Base-by-base conservation (phyloP, 768 basidiomycete species). In the Lentinula sp. region DNA sequence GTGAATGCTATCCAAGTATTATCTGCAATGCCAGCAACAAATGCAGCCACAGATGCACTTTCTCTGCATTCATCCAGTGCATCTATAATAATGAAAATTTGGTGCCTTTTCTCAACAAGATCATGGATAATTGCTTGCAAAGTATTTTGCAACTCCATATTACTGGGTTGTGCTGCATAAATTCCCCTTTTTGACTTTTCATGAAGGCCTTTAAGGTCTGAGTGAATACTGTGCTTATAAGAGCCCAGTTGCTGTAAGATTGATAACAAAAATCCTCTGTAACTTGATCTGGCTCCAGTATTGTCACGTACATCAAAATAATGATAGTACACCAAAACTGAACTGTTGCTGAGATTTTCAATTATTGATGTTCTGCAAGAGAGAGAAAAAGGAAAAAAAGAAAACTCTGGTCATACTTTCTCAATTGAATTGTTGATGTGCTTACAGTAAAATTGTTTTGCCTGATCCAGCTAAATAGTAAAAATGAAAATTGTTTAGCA, bases 231-330 rank as follows among this genome's bases (percentile, higher is more conserved):
- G 28, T 37, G 18, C 6, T 36, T 18, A 1, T 20, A 6, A 41
- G 23, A 5, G 16, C 50, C 50, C 9, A 55, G 8, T 41, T 55
- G 54, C n/a, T 8, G 8, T 8, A 55, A 7, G n/a, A 55, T 2
- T 12, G 54, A 55, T 41, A 32, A 55, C 16, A 55, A 18, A 10
- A 55, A 18, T 13, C 36, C 54, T 37, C 37, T 10, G 16, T n/a
- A 55, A 4, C 12, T 55, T n/a, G 35, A 55, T 39, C 16, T 55
- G 13, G 6, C 12, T 10, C 41, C 41, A 39, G 54, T n/a, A 20
- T 55, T 55, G 23, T 55, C 54, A 55, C 54, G 41, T n/a, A 13
- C n/a, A 41, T 55, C 54, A 55, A 55, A 55, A n/a, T 55, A 55
- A 28, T 55, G 54, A 42, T 41, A 55, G 37, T 10, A 37, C n/a